Base-by-base conservation (phyloP, 352 stramenopile genomes). In the Phytophthora fragariaefolia region DNA sequence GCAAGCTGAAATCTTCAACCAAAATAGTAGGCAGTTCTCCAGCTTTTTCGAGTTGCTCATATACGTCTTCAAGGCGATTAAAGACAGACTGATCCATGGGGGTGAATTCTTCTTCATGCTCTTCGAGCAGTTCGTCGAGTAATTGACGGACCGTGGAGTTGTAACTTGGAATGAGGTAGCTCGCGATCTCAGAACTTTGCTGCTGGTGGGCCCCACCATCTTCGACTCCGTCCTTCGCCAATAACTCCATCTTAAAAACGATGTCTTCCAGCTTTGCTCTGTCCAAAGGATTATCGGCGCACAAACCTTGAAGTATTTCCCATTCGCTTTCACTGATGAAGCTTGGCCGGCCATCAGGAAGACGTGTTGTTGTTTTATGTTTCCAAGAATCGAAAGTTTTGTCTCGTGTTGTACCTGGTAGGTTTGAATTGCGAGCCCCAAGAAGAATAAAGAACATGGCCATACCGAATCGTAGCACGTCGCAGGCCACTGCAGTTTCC, bases 311-410 rank as follows among this genome's bases (percentile, higher is more conserved):
- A 2, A 73, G 48, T 17, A 73, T 45, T 17, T 73, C 47, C 66
- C 66, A 73, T 66, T 73, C 66, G 15, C 46, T 46, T 15, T 58
- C 47, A 30, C 45, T 36, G 13, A 73, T 73, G 30, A 73, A 73
- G 9, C 9, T 22, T 22, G 66, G 66, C 23, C 64, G 18, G n/a
- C 24, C 23, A 53, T 60, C 46, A 3, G 66, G 66, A 27, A 73
- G 66, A 40, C 15, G 46, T 32, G 28, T 45, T 24, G 53, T 43
- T 17, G 59, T 73, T 61, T 73, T 66, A 52, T 61, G 50, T 23
- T 65, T 63, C 66, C 66, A 73, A 10, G 46, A 61, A 40, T 73
- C 66, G 20, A 73, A 73, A 15, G 13, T 58, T 43, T 73, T 64
- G 52, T 69, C 66, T 6, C 59, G 59, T 27, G 30, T 66, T 24